These are phyloP conservation scores for Populus nigra DNA, from an alignment of 345 rosid species.

Conservation along the genomic window DNA sequence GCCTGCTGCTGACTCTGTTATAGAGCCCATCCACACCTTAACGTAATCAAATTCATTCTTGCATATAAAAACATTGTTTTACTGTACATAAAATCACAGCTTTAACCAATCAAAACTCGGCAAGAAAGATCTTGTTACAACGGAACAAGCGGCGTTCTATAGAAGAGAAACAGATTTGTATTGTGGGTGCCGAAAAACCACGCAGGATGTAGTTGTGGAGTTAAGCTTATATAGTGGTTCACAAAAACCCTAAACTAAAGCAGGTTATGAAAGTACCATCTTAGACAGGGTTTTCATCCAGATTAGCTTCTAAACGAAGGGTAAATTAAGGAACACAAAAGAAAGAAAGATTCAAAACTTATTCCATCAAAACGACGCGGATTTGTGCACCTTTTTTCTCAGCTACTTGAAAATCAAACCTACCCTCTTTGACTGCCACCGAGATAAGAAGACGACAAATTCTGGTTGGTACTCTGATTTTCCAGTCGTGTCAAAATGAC, in stretches of 20 bases:
- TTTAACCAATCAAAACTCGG: no score
- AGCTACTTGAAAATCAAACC: not conserved
- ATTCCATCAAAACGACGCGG: not conserved
- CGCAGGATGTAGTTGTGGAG: rapidly evolving
- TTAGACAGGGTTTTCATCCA: not conserved
- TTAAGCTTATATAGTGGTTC: not conserved
- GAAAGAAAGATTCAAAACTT: no score
- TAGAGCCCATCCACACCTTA: constrained; percentile 20
- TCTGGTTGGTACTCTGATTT: no score
- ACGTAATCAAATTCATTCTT: not conserved
- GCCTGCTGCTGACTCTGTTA: constrained; percentile 43
- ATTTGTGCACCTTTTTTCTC: not conserved
- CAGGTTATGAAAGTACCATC: not conserved
- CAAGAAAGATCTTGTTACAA: no score
- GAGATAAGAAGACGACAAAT: no score
- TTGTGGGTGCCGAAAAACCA: no score
- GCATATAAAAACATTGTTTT: not conserved
- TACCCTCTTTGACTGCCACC: no score
- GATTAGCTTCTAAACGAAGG: not conserved
- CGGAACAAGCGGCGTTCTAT: no score
- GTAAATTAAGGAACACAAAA: not conserved
- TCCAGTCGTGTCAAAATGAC: no score
- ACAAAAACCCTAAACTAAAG: not conserved
- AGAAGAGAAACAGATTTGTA: not conserved
- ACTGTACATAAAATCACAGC: not conserved